Evolutionary conservation across 1,284 basidiomycete genomes (phyloP).

Genomic region (Pholiota adiposa): DNA sequence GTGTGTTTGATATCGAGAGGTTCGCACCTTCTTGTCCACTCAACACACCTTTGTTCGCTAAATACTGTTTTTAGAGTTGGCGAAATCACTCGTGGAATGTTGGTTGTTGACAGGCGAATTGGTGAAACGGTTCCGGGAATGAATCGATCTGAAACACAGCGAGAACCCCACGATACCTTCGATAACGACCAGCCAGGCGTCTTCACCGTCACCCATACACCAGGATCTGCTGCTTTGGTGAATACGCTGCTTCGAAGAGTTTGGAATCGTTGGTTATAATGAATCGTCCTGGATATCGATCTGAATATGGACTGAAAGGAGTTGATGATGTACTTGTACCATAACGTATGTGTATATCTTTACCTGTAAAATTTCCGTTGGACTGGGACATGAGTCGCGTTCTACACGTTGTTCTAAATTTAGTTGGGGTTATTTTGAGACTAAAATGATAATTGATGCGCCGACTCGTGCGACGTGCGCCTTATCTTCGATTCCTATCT

Average conservation of each 20-base stretch:
- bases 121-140: slow-evolving; percentile 57
- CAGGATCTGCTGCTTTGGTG: slow-evolving; percentile 56
- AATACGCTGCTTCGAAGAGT: slow-evolving; percentile 55
- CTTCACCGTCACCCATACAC: slow-evolving; percentile 58
- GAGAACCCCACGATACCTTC: slow-evolving; percentile 36
- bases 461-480: too few relatives aligned
- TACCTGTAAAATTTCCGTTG: not conserved
- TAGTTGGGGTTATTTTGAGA: not conserved
- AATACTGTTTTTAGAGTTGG: slow-evolving; percentile 39
- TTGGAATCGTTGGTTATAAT: slow-evolving; percentile 49
- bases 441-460: not conserved
- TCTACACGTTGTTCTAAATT: not conserved
- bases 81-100: slow-evolving; percentile 73
- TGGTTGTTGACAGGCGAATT: slow-evolving; percentile 71
- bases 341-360: not conserved
- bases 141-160: slow-evolving; percentile 66
- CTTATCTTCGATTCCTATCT: not conserved
- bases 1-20: slow-evolving; percentile 75
- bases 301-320: too few relatives aligned
- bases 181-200: slow-evolving; percentile 39
- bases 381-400: not conserved
- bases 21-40: slow-evolving; percentile 25
- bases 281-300: not conserved
- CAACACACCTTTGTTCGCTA: not conserved
- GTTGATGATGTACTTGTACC: not conserved